These are phyloP conservation scores for Yamadazyma siamensis DNA, from an alignment of 1,139 yeast genomes.

Conservation along the genomic window DNA sequence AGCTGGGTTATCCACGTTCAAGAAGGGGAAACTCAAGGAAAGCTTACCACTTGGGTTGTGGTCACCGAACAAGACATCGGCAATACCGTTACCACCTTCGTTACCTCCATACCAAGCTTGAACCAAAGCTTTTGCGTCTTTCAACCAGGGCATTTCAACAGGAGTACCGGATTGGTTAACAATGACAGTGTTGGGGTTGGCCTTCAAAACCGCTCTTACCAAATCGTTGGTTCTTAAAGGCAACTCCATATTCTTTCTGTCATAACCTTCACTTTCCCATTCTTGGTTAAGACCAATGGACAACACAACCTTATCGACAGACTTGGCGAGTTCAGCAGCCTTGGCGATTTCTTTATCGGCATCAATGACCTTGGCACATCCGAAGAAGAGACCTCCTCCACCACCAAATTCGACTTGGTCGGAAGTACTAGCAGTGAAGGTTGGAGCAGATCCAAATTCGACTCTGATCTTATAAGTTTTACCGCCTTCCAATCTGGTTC, in stretches of 20 bases:
- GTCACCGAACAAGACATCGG: conserved; percentile 23
- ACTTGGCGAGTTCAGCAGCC: conserved; percentile 24
- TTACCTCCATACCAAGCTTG: conserved; percentile 46
- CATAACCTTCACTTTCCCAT: conserved; percentile 34
- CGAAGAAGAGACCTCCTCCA: conserved; percentile 29
- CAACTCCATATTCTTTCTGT: conserved; percentile 28
- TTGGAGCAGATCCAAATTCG: conserved; percentile 51
- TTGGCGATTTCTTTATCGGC: conserved; percentile 19
- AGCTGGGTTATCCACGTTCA: conserved; percentile 42
- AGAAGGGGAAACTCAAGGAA: conserved; percentile 42
- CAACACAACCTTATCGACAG: conserved; percentile 36
- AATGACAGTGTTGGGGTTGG: conserved; percentile 48
- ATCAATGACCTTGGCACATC: conserved; percentile 18
- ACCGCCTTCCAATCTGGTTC: conserved; percentile 36
- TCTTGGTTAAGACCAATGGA: conserved; percentile 38
- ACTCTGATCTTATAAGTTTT: conserved; percentile 38
- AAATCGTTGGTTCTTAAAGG: conserved; percentile 49
- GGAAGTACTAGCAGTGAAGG: conserved; percentile 22
- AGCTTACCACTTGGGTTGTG: conserved; percentile 28
- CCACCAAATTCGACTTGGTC: conserved; percentile 17
- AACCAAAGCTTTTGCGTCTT: conserved; percentile 40
- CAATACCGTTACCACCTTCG: conserved; percentile 22
- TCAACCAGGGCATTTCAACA: conserved; percentile 57
- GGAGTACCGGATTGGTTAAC: conserved; percentile 65
- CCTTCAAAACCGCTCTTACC: conserved; percentile 43